Base-by-base conservation (phyloP, 176 grass and related monocot genomes). In the Zea luxurians region DNA sequence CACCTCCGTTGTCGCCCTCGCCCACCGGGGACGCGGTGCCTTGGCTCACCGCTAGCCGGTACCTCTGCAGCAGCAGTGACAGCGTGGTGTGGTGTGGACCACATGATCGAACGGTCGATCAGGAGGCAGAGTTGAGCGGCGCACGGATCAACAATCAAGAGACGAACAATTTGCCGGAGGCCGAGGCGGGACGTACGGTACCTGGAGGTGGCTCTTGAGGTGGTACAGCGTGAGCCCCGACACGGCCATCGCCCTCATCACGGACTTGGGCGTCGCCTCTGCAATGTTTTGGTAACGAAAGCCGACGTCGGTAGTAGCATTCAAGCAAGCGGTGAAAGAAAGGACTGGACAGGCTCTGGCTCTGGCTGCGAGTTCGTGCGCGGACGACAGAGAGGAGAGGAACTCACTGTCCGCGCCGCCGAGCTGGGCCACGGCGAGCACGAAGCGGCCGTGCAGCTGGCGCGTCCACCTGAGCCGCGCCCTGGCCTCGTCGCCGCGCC, bases 141-240 rank as follows among this genome's bases (percentile, higher is more conserved):
- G 27, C 27, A 10, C 11, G 13, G 40, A 21, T 21, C 11, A 21
- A 4, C 60, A 27, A 64, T 38, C 9, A n/a, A 11, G 0, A 7
- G 41, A 21, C 9, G 44, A 74, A 49, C 2, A 54, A 60, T 57
- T 50, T 8, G 42, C 4, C 50, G 62, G 49, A 2, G 61, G 18
- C 3, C 15, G 42, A 12, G 4, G 37, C 0, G 10, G 21, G 16
- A 7, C 0, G 4, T 12, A 0, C 15, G 77, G 5, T 27, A 90
- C 94, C 91, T 97, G 94, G 62, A 97, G 94, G 83, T 93, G 91
- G 69, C 94, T 97, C 88, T 97, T 97, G 59, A 97, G 77, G 68
- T 97, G 91, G 89, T 86, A 84, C 64, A 97, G 70, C 77, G 94
- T 92, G 61, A 97, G 94, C 52, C 85, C 91, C 48, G 80, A 89